phyloP scores from a whole-genome alignment of 2,329 filamentous ascomycete species.

The Aspergillus ruber region DNA sequence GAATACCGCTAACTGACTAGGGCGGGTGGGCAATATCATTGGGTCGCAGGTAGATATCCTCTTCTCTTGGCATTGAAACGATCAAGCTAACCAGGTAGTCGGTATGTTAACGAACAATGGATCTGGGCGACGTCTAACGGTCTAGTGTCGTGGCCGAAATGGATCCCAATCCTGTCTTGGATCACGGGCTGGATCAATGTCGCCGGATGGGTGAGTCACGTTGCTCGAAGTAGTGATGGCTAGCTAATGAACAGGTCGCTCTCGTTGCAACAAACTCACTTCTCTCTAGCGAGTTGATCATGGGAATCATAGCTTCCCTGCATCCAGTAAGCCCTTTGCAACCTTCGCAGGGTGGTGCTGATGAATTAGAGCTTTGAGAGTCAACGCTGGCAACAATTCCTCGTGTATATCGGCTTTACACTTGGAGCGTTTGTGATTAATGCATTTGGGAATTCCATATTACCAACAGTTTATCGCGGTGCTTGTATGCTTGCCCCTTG shows the following conservation, averaged over 20 bases:
- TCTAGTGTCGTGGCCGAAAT: conserved; percentile 52
- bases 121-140: not conserved
- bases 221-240: conserved; percentile 3
- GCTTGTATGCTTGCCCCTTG: conserved; percentile 39
- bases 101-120: not conserved
- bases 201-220: conserved; percentile 54
- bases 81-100: not conserved
- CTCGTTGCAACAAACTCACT: conserved; percentile 62
- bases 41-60: conserved; percentile 3
- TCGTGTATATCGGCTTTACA: conserved; percentile 62
- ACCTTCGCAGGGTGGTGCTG: not conserved
- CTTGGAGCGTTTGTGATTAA: conserved; percentile 58
- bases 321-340: conserved; percentile 34
- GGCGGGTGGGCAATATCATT: conserved; percentile 2
- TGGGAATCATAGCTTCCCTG: conserved; percentile 58
- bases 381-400: conserved; percentile 63
- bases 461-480: conserved; percentile 60
- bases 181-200: conserved; percentile 65
- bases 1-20: not conserved
- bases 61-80: too few relatives aligned
- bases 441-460: conserved; percentile 54
- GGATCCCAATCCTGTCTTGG: conserved; percentile 59
- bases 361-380: conserved; percentile 41
- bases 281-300: conserved; percentile 59
- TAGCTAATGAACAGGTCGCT: conserved; percentile 32